Base-by-base conservation (phyloP, 2,329 filamentous ascomycete genomes). In the Nothomitra cinnamomea region DNA sequence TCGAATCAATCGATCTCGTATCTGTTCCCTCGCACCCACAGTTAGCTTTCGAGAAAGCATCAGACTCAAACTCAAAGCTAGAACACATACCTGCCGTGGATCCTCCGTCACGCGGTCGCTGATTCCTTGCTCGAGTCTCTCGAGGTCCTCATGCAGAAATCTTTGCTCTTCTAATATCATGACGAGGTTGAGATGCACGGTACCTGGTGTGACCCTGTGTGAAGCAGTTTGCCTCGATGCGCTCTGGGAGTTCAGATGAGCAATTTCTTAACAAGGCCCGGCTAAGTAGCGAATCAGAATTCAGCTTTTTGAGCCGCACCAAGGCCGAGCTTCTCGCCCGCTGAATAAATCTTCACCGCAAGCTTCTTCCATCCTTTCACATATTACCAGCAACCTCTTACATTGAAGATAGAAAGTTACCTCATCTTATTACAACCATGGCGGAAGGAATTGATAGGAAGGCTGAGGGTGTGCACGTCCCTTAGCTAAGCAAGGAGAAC, bases 141-240 rank as follows among this genome's bases (percentile, higher is more conserved):
- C 92, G 51, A 98, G 73, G 69, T 98, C 92, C 78, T 98, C 92
- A 62, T 95, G 89, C 61, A 95, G 79, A 63, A 87, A 88, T 61
- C 92, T 80, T 70, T 96, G 85, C 61, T 96, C 89, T 73, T 98
- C 94, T 58, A 95, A 71, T 60, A 94, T 72, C 88, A 95, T 80
- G 38, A 43, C 65, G 59, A 32, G 28, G 28, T 32, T 32, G 28
- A 32, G 28, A 32, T 32, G 10, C 10, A 10, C n/a, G 28, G 28
- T 8, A 45, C 13, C 22, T 13, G 28, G 10, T 32, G 10, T 32
- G 28, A 10, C 10, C 28, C 5, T 32, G 28, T 32, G 10, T 32
- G 5, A 10, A 32, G 28, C 10, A 32, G 28, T 32, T 32, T 4
- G 5, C 10, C 28, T 32, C 28, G 5, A 10, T 32, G 10, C 10